These are phyloP conservation scores for Fusarium protoensiforme DNA, from an alignment of 2,329 filamentous ascomycete species.

Conservation along the genomic window DNA sequence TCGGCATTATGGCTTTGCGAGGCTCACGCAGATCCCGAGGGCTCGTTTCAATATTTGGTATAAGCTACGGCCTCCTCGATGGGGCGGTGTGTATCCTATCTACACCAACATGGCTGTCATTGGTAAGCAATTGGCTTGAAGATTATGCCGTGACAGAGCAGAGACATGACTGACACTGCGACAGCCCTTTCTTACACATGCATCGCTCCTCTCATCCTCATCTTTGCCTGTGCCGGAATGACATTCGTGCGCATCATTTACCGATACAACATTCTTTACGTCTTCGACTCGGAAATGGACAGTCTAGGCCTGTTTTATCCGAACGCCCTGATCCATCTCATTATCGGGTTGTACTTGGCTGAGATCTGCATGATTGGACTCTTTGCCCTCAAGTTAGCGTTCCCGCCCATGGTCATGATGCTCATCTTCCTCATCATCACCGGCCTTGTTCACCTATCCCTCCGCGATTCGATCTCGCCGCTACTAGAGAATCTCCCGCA, in stretches of 20 bases:
- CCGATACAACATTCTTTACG: conserved; percentile 91
- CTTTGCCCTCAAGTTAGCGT: conserved; percentile 75
- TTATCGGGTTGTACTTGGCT: conserved; percentile 84
- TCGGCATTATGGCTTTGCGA: conserved; percentile 69
- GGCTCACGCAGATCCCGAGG: conserved; percentile 81
- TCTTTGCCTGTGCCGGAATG: conserved; percentile 83
- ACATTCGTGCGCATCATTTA: conserved; percentile 87
- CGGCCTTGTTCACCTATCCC: conserved; percentile 77
- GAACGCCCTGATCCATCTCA: conserved; percentile 86
- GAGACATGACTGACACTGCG: conserved; percentile 7
- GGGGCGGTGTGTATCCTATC: conserved; percentile 85
- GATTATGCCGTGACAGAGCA: background rate
- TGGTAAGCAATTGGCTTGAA: conserved; percentile 61
- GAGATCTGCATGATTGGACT: conserved; percentile 87
- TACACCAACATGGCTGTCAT: conserved; percentile 86
- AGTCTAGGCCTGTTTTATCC: conserved; percentile 90
- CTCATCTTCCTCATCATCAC: conserved; percentile 81
- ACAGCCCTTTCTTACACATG: conserved; percentile 84
- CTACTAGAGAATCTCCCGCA: conserved; percentile 83
- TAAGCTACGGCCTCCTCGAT: conserved; percentile 77
- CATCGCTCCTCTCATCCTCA: conserved; percentile 86
- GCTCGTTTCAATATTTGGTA: conserved; percentile 84
- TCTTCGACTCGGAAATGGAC: conserved; percentile 83
- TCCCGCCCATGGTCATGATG: conserved; percentile 80
- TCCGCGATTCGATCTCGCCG: conserved; percentile 79